Evolutionary conservation across 129 eudicot species (phyloP).

Genomic region (Oenanthe sinensis): DNA sequence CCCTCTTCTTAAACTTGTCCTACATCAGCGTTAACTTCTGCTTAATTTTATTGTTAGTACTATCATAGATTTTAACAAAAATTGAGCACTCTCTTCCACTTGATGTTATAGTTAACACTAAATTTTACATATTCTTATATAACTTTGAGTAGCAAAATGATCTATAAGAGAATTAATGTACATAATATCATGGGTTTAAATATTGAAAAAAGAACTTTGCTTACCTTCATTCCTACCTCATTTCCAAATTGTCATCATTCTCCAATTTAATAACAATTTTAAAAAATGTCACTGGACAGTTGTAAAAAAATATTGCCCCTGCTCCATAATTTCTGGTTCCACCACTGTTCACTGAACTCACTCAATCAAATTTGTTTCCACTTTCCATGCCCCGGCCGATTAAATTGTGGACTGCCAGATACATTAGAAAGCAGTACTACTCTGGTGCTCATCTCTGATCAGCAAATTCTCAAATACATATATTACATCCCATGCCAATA

Average conservation of each 20-base stretch:
- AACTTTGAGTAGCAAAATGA: background rate
- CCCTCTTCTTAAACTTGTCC: background rate
- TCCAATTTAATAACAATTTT: background rate
- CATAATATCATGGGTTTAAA: too few species aligned
- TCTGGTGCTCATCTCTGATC: too few species aligned
- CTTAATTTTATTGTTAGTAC: background rate
- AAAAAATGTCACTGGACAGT: background rate
- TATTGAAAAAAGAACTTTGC: too few species aligned
- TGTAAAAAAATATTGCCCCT: background rate
- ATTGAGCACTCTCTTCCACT: too few species aligned
- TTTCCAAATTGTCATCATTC: background rate
- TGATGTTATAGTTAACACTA: too few species aligned
- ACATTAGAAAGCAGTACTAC: background rate
- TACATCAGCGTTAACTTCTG: too few species aligned
- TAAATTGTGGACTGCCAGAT: background rate
- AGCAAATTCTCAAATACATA: background rate
- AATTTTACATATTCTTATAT: too few species aligned
- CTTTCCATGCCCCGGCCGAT: too few species aligned
- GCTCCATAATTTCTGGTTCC: background rate
- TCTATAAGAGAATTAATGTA: too few species aligned
- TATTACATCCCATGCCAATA: background rate
- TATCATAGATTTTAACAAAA: background rate
- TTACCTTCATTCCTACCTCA: background rate
- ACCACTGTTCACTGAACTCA: background rate
- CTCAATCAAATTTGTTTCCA: background rate